Percentiles rank a stretch among this genome's conserved stretches.
Evolutionary conservation across 2,329 filamentous ascomycete genomes (phyloP).

Genomic region (Alternaria triticina): DNA sequence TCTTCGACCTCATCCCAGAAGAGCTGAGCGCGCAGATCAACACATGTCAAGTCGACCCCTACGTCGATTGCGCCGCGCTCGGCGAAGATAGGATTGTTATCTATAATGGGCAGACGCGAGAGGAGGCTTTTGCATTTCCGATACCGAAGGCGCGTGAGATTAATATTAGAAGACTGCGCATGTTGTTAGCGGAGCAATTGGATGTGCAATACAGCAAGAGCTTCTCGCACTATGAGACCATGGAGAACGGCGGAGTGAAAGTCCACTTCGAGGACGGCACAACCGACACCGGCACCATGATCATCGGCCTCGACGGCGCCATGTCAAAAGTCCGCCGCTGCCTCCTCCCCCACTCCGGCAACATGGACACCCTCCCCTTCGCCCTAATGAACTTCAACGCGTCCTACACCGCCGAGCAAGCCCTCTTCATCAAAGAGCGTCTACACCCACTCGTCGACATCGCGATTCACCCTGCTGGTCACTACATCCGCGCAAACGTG

Average conservation of each 20-base stretch:
- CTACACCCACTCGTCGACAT: conserved; percentile 41
- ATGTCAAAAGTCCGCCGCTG: conserved; percentile 36
- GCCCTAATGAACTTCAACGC: conserved; percentile 41
- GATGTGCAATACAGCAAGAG: conserved; percentile 40
- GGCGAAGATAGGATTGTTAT: conserved; percentile 41
- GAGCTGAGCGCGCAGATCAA: conserved; percentile 33
- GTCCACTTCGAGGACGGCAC: conserved; percentile 35
- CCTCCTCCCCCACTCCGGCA: conserved; percentile 24
- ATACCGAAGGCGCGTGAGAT: conserved; percentile 43
- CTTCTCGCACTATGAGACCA: conserved; percentile 23
- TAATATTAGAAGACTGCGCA: conserved; percentile 47
- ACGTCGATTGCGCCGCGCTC: conserved; percentile 34
- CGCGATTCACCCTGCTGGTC: conserved; percentile 39
- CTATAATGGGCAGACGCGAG: conserved; percentile 43
- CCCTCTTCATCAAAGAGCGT: conserved; percentile 30
- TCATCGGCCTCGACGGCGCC: conserved; percentile 37
- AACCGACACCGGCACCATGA: conserved; percentile 25
- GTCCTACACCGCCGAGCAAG: conserved; percentile 33
- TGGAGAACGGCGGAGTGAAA: conserved; percentile 30
- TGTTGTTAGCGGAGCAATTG: conserved; percentile 43
- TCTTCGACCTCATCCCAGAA: conserved; percentile 40
- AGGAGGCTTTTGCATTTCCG: conserved; percentile 44
- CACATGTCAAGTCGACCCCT: conserved; percentile 43
- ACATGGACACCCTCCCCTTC: conserved; percentile 34
- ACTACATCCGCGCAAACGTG: conserved; percentile 39